A percentile compares a stretch with the other conserved stretches of the same genome.
Evolutionary conservation across 1,139 yeast genomes (phyloP).

Genomic region (Debaryomycetaceae sp.): DNA sequence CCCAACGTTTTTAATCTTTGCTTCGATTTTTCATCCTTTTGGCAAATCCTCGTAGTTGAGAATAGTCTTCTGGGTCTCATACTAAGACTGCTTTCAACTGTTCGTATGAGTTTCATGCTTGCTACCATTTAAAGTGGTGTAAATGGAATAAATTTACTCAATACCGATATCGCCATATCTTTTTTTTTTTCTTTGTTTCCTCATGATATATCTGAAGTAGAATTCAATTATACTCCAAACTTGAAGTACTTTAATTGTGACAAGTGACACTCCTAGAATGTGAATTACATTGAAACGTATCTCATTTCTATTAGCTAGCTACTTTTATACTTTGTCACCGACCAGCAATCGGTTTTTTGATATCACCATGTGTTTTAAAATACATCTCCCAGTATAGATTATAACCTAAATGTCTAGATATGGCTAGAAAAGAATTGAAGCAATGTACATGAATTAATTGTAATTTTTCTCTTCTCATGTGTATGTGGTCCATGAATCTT

Average conservation of each 20-base stretch:
- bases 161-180: neutral
- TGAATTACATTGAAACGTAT: no score
- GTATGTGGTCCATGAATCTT: neutral
- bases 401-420: neutral
- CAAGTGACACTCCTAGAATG: no score
- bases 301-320: no score
- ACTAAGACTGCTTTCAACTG: neutral
- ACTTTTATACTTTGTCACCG: no score
- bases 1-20: constrained; percentile 27
- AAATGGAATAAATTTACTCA: no score
- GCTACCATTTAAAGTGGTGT: neutral
- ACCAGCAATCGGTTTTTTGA: no score
- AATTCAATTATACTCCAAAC: no score
- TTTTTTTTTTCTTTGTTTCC: neutral
- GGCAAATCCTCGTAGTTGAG: constrained; percentile 5
- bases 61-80: constrained; percentile 1
- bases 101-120: neutral
- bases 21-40: constrained; percentile 24
- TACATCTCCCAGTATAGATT: no score
- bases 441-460: neutral
- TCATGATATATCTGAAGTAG: no score
- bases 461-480: neutral
- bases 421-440: neutral
- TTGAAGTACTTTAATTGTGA: no score
- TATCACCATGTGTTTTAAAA: no score